Percentiles rank a stretch among this genome's conserved stretches.
These are phyloP conservation scores for Corinectria fuckeliana DNA, from an alignment of 2,329 filamentous ascomycete genomes.

Conservation along the genomic window DNA sequence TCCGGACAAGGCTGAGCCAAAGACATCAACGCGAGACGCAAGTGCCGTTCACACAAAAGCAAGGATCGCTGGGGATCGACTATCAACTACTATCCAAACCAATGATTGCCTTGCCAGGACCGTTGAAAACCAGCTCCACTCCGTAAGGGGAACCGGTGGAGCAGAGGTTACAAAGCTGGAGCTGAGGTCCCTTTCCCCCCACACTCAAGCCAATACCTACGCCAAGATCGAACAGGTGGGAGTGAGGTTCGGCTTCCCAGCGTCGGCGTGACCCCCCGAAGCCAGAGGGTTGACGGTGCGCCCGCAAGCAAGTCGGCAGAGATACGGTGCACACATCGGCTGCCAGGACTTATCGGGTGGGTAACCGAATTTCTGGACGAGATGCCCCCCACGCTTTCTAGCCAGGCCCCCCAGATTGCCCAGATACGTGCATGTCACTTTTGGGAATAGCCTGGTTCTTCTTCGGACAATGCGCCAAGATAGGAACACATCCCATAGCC, in stretches of 20 bases:
- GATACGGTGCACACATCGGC: conserved; percentile 28
- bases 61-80: neutral
- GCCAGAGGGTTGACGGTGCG: conserved; percentile 20
- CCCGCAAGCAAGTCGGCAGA: conserved; percentile 30
- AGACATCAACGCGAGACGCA: conserved; percentile 1
- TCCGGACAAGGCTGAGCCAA: neutral
- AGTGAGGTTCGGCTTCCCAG: neutral
- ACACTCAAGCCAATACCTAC: conserved; percentile 17
- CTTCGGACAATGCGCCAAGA: conserved; percentile 30
- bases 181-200: neutral
- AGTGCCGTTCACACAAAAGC: conserved; percentile 1
- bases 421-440: conserved; percentile 19
- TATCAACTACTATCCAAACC: conserved; percentile 2
- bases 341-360: conserved; percentile 28
- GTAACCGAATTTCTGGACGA: conserved; percentile 20
- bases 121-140: conserved; percentile 1
- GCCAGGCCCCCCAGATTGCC: conserved; percentile 27
- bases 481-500: conserved; percentile 26
- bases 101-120: conserved; percentile 10
- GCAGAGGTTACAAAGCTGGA: too few relatives aligned
- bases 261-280: conserved; percentile 19
- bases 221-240: neutral
- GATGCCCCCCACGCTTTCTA: conserved; percentile 29
- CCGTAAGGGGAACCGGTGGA: neutral
- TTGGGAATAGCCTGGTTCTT: conserved; percentile 12